Evolutionary conservation across 495 filamentous ascomycete species (phyloP).

Genomic region (Talaromyces ruber): DNA sequence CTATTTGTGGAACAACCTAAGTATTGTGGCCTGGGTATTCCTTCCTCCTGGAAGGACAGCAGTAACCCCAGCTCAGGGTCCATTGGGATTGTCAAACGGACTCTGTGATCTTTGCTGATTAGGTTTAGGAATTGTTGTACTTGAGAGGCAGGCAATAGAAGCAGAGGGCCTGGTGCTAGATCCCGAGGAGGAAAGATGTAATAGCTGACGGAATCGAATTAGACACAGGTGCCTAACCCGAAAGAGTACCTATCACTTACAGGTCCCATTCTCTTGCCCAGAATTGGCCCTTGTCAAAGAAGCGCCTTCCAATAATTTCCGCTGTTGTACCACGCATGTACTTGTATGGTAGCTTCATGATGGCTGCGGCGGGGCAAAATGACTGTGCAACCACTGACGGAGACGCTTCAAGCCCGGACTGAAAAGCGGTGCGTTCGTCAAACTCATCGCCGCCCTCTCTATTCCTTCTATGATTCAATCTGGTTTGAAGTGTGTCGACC

Average conservation of each 20-base stretch:
- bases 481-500: not conserved
- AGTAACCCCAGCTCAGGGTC: constrained; percentile 40
- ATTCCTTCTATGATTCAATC: not conserved
- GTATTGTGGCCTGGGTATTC: constrained; percentile 53
- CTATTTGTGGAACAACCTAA: constrained; percentile 44
- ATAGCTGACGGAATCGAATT: constrained; percentile 40
- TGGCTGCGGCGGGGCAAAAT: constrained; percentile 53
- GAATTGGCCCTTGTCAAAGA: constrained; percentile 51
- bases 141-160: constrained; percentile 58
- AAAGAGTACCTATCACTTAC: constrained; percentile 42
- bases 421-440: not conserved
- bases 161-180: constrained; percentile 35
- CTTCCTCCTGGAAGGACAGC: constrained; percentile 45
- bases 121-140: constrained; percentile 48
- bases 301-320: constrained; percentile 38
- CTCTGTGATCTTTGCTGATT: constrained; percentile 46
- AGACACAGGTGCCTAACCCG: not conserved
- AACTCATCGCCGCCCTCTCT: constrained; percentile 10
- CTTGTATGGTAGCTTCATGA: constrained; percentile 52
- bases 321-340: constrained; percentile 41
- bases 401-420: not conserved
- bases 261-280: constrained; percentile 61
- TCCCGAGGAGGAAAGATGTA: constrained; percentile 49
- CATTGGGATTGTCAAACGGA: constrained; percentile 40
- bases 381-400: constrained; percentile 13